These are phyloP conservation scores for Phaeosphaeria sp. DNA, from an alignment of 2,329 filamentous ascomycete species.

Conservation along the genomic window DNA sequence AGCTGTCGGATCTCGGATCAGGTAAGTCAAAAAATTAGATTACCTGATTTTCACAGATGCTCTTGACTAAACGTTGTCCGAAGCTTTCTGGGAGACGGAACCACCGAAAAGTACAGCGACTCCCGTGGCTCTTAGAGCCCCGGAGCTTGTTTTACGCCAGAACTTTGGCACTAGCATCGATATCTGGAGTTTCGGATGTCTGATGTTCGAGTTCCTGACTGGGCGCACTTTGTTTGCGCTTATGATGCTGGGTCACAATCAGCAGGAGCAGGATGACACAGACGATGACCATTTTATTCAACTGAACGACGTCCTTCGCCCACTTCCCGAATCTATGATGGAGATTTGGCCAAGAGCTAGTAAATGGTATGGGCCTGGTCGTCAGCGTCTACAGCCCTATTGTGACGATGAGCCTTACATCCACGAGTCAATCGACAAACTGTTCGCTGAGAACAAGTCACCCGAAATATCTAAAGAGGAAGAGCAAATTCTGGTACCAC, in stretches of 20 bases:
- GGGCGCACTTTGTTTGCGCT: slow-evolving; percentile 26
- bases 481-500: slow-evolving; percentile 26
- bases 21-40: slow-evolving; percentile 6
- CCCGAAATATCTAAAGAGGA: slow-evolving; percentile 33
- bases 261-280: slow-evolving; percentile 26
- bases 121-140: slow-evolving; percentile 33
- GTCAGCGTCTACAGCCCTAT: slow-evolving; percentile 30
- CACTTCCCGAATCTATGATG: slow-evolving; percentile 34
- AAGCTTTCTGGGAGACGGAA: slow-evolving; percentile 32
- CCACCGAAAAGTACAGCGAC: slow-evolving; percentile 27
- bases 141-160: slow-evolving; percentile 40
- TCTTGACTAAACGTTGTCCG: too few relatives aligned
- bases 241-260: slow-evolving; percentile 19
- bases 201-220: slow-evolving; percentile 42
- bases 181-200: slow-evolving; percentile 43
- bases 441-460: slow-evolving; percentile 26
- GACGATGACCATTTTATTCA: slow-evolving; percentile 39
- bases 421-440: slow-evolving; percentile 25
- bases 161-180: slow-evolving; percentile 41
- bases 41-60: too few relatives aligned
- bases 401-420: slow-evolving; percentile 9
- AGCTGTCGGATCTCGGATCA: slow-evolving; percentile 42
- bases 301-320: slow-evolving; percentile 29
- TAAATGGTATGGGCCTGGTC: slow-evolving; percentile 29
- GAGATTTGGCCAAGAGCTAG: slow-evolving; percentile 30